A percentile compares a stretch with the other conserved stretches of the same genome.
Conservation (phyloP, 2,329 filamentous ascomycete genomes). For the Fusarium sp. region DNA sequence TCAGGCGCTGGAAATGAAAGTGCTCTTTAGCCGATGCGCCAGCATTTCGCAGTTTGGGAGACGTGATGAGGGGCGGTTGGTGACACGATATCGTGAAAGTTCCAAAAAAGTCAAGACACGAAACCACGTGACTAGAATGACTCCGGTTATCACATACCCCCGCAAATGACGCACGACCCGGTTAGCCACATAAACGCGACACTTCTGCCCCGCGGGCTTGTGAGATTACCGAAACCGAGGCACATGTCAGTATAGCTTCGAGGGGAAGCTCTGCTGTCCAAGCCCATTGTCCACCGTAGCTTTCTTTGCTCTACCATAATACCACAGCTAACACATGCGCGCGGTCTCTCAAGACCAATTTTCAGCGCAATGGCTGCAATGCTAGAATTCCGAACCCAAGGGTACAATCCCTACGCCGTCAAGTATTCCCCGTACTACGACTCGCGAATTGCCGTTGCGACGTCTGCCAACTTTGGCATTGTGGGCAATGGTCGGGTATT, state of each 20-base stretch:
- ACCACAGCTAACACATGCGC: conserved; percentile 29
- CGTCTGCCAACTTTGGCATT: conserved; percentile 94
- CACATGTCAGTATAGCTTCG: conserved; percentile 43
- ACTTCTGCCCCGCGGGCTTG: conserved; percentile 35
- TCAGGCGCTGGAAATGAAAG: background rate
- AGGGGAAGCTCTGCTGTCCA: conserved; percentile 1
- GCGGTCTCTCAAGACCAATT: conserved; percentile 5
- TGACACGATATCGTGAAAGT: conserved; percentile 1
- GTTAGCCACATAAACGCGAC: conserved; percentile 27
- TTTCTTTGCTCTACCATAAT: conserved; percentile 17
- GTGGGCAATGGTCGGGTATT: conserved; percentile 95
- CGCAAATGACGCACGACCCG: conserved; percentile 15
- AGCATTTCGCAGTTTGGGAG: background rate
- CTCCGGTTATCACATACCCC: conserved; percentile 27
- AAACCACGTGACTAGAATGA: conserved; percentile 38
- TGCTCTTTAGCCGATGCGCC: background rate
- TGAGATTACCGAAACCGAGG: conserved; percentile 49
- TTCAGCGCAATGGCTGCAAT: conserved; percentile 64
- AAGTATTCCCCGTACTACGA: conserved; percentile 99
- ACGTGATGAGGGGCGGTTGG: background rate
- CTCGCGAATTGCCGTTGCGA: conserved; percentile 87
- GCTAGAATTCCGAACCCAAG: conserved; percentile 93
- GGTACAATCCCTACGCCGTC: conserved; percentile 95
- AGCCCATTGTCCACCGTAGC: conserved; percentile 11
- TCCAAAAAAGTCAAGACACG: conserved; percentile 23